Evolutionary conservation across 805 yeast species (phyloP).

Genomic region (Ogataea trehalophila): DNA sequence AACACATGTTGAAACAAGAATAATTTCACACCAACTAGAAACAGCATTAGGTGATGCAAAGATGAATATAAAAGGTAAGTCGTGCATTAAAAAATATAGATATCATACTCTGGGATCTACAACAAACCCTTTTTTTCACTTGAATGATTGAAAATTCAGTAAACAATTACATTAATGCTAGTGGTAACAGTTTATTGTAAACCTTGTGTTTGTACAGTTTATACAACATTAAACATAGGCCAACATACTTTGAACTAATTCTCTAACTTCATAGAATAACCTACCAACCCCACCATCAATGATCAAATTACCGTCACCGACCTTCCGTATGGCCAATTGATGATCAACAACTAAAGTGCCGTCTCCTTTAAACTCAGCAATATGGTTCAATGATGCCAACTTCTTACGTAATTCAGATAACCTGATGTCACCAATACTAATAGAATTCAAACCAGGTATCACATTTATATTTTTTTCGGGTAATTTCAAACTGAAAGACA

Average conservation of each 20-base stretch:
- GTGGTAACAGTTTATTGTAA: too few species aligned
- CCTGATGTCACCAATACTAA: slow-evolving; percentile 82
- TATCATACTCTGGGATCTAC: too few species aligned
- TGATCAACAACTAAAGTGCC: slow-evolving; percentile 87
- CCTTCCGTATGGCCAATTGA: slow-evolving; percentile 66
- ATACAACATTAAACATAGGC: slow-evolving; percentile 51
- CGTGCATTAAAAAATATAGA: too few species aligned
- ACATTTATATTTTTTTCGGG: slow-evolving; percentile 8
- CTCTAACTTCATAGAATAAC: slow-evolving; percentile 73
- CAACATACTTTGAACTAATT: slow-evolving; percentile 64
- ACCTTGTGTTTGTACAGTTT: neutral
- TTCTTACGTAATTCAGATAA: slow-evolving; percentile 72
- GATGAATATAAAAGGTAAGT: too few species aligned
- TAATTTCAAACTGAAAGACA: slow-evolving; percentile 8
- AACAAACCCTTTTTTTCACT: too few species aligned
- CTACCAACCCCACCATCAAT: slow-evolving; percentile 78
- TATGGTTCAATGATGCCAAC: slow-evolving; percentile 52
- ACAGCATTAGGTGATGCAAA: too few species aligned
- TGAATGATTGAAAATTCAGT: too few species aligned
- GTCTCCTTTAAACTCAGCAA: slow-evolving; percentile 88
- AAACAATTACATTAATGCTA: too few species aligned
- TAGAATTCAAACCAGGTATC: slow-evolving; percentile 14
- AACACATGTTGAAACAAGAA: too few species aligned
- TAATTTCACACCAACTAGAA: too few species aligned
- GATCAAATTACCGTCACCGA: slow-evolving; percentile 75